Percentiles rank a stretch among this genome's conserved stretches.
Evolutionary conservation across 148 eudicot genomes (phyloP).

Genomic region (Arbutus unedo): DNA sequence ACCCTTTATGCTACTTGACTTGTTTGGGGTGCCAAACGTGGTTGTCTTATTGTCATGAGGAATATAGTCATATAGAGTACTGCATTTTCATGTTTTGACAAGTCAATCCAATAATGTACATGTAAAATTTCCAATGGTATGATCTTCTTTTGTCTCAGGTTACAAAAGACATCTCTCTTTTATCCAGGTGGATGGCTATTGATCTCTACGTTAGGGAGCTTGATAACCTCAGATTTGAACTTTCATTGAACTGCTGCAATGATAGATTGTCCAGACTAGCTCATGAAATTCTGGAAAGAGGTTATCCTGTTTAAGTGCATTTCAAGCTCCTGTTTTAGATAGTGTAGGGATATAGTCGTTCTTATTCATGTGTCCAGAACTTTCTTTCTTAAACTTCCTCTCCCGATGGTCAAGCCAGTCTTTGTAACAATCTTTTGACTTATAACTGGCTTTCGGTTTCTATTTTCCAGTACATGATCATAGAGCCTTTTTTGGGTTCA

Average conservation of each 20-base stretch:
- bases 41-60: background rate
- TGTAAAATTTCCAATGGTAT: background rate
- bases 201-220: slow-evolving; percentile 87
- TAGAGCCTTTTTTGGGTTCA: background rate
- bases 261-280: slow-evolving; percentile 48
- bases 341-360: background rate
- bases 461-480: background rate
- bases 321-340: background rate
- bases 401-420: background rate
- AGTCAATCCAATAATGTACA: background rate
- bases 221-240: slow-evolving; percentile 90
- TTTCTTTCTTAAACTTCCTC: background rate
- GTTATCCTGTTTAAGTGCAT: slow-evolving; percentile 28
- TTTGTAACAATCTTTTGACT: background rate
- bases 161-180: slow-evolving; percentile 77
- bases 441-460: background rate
- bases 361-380: background rate
- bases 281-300: slow-evolving; percentile 60
- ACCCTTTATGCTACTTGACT: background rate
- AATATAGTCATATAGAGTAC: background rate
- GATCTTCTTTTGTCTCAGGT: slow-evolving; percentile 49
- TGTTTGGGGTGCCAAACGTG: background rate
- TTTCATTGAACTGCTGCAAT: slow-evolving; percentile 76
- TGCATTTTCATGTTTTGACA: background rate
- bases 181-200: slow-evolving; percentile 95